Evolutionary conservation across 2,329 filamentous ascomycete species (phyloP).

Genomic region (Aurifilum marmelostoma): DNA sequence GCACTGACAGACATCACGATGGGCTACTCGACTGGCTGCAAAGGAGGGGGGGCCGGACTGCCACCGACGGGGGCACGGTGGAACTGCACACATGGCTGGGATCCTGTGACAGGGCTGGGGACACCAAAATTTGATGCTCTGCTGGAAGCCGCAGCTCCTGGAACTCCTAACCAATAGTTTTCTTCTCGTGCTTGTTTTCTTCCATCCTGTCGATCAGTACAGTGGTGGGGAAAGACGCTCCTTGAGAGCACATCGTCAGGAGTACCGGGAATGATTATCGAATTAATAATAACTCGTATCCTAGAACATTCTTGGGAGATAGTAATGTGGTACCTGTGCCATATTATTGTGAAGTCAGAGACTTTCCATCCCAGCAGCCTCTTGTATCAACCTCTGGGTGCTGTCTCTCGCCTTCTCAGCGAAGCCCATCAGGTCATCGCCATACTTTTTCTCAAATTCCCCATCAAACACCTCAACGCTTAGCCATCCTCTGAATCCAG

Average conservation of each 20-base stretch:
- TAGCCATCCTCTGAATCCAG: slow-evolving; percentile 49
- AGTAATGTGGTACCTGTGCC: not conserved
- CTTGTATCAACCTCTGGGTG: slow-evolving; percentile 16
- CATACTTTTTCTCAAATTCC: slow-evolving; percentile 37
- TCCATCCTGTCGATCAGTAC: no score
- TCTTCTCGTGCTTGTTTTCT: no score
- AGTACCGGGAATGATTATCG: not conserved
- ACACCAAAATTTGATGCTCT: slow-evolving; percentile 26
- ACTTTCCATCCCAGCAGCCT: slow-evolving; percentile 16
- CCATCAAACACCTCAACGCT: slow-evolving; percentile 40
- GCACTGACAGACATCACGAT: slow-evolving; percentile 38
- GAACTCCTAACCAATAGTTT: slow-evolving; percentile 18
- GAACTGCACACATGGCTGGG: slow-evolving; percentile 48
- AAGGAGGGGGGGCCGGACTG: slow-evolving; percentile 11
- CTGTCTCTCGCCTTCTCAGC: slow-evolving; percentile 33
- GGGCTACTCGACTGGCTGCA: slow-evolving; percentile 30
- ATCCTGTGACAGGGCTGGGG: slow-evolving; percentile 28
- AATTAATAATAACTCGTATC: not conserved
- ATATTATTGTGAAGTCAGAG: not conserved
- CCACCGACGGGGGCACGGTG: slow-evolving; percentile 18
- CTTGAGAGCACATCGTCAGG: no score
- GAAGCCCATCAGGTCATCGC: slow-evolving; percentile 35
- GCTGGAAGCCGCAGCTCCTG: slow-evolving; percentile 22
- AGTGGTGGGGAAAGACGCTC: no score
- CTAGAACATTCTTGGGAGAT: not conserved